These are phyloP conservation scores for Anethum foeniculum DNA, from an alignment of 140 eudicot species.

Conservation along the genomic window DNA sequence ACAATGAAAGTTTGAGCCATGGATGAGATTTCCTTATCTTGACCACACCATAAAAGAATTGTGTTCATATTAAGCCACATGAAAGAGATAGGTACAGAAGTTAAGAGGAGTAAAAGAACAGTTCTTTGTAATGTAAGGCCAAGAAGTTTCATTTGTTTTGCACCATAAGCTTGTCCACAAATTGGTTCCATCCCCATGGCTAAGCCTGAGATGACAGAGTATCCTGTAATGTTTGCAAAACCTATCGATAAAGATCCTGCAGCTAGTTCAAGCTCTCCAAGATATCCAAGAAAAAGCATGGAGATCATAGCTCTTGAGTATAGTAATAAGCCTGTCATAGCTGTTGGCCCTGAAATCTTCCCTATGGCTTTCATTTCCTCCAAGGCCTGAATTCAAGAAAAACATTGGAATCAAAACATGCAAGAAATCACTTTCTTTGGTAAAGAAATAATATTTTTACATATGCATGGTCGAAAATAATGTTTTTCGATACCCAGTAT, in stretches of 20 bases:
- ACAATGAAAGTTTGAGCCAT: constrained; percentile 59
- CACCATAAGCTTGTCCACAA: constrained; percentile 89
- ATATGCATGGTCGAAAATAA: background rate
- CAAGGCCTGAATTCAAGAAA: constrained; percentile 37
- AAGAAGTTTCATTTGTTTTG: constrained; percentile 73
- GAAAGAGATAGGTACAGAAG: constrained; percentile 65
- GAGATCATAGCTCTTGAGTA: constrained; percentile 91
- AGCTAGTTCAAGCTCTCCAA: constrained; percentile 80
- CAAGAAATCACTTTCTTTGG: background rate
- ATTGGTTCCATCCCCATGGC: constrained; percentile 96
- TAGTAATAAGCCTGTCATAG: constrained; percentile 63
- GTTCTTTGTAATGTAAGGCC: constrained; percentile 78
- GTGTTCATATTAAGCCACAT: constrained; percentile 76
- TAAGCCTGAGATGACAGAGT: constrained; percentile 40
- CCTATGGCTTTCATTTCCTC: constrained; percentile 83
- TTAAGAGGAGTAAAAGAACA: constrained; percentile 58
- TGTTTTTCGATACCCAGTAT: background rate
- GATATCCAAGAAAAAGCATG: constrained; percentile 82
- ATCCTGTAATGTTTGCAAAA: constrained; percentile 45
- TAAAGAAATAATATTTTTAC: background rate
- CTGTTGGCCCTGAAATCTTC: constrained; percentile 76
- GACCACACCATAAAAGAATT: constrained; percentile 74
- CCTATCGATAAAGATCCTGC: constrained; percentile 76
- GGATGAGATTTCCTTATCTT: constrained; percentile 66
- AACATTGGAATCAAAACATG: constrained; percentile 8